Evolutionary conservation across 2,329 filamentous ascomycete species (phyloP), one percentile per base, ranked within the genome.

Genomic region (Ophiostoma angusticollis): DNA sequence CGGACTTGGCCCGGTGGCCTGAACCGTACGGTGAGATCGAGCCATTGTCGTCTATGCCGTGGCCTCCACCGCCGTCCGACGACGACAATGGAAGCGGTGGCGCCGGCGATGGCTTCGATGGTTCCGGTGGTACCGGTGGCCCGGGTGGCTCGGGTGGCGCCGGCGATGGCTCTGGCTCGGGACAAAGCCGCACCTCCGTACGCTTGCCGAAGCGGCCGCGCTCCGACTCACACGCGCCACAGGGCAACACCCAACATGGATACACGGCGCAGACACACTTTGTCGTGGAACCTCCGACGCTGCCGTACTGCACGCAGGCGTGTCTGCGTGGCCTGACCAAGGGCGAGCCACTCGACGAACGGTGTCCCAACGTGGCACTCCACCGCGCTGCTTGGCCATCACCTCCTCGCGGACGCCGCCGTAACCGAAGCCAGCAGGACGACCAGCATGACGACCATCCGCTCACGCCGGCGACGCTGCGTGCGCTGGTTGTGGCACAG

Each of bases 221-320:
- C 27, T 16, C 16, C 17, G 23, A 13, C 18, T 8, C 13, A 27
- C 23, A 12, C 11, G 7, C n/a, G 9, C 16, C 34, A n/a, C 11
- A n/a, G n/a, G n/a, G 23, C 7, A 19, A 19, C 34, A 13, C 23
- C n/a, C n/a, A n/a, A n/a, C n/a, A n/a, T n/a, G n/a, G 6, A 29
- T 17, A 2, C n/a, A 25, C 21, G 16, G 22, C 30, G 19, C 6
- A 24, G 9, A 5, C 16, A 30, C 23, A 9, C 6, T 29, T 28
- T 18, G 18, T 35, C 9, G 21, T 18, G 1, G 23, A 36, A 16
- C 39, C 25, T 2, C 30, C 33, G 6, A 35, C 22, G 2, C 13
- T 40, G n/a, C 32, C 36, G 4, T 45, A 37, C 30, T 42, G 40
- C 34, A 42, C 43, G 2, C 37, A 43, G 18, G 37, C 30, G 9